Base-by-base conservation (phyloP, 1,284 basidiomycete species). In the Cystobasidiaceae sp. region DNA sequence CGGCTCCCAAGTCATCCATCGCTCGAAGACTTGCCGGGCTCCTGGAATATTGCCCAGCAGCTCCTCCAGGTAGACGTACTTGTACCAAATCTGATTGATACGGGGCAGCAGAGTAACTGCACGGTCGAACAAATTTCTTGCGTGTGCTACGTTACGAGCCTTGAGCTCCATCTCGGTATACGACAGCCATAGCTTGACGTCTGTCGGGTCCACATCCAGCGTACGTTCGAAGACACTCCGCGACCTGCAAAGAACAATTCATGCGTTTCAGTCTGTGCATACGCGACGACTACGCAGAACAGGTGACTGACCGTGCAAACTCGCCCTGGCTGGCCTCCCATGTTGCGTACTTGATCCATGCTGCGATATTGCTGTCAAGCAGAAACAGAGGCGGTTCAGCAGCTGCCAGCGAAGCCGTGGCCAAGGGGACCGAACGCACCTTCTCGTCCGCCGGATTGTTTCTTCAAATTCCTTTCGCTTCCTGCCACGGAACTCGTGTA, bases 1-100 rank as follows among this genome's bases (percentile, higher is more conserved):
- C 0, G 96, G 96, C 76, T 98, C 93, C 96, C 96, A 98, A 70
- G 88, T 84, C 92, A 98, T 96, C 94, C 94, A 98, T 50, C 94
- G 84, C 78, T 99, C 96, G 73, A 98, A 98, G 64, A 98, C 90
- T 76, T 97, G 93, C 9, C 94, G 86, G 0, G 93, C 93, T 30
- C 94, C 94, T 0, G 90, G 84, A 37, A 98, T 86, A 75, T 99
- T 98, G 74, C 94, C 89, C 13, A 99, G 83, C 2, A 99, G 83
- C 77, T 99, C 94, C 76, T 99, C 94, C 60, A 98, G 84, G 79
- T 97, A 97, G 59, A 98, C 94, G 70, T 97, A 98, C 78, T 97
- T 97, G 83, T 97, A 97, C 94, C 93, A 97, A 3, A 94, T 81
- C 74, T 91, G 86, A 72, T 99, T 93, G 57, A 98, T 86, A 39